These are phyloP conservation scores for Candida parachauliodes DNA, from an alignment of 805 yeast genomes.

Conservation along the genomic window DNA sequence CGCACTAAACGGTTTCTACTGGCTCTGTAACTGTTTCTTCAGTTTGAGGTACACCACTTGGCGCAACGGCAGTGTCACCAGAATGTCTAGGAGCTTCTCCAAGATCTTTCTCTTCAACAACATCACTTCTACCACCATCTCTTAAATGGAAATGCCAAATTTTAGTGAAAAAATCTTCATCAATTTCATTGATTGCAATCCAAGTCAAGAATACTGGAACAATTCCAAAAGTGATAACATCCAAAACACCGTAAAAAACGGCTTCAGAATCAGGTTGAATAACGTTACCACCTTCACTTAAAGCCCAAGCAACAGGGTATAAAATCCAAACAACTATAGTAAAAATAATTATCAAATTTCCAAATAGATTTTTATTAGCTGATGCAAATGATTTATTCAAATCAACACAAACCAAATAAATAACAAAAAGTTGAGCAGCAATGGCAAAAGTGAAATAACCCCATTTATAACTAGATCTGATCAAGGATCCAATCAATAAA, in stretches of 20 bases:
- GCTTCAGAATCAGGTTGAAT: constrained; percentile 57
- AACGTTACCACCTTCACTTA: constrained; percentile 61
- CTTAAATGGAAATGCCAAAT: constrained; percentile 13
- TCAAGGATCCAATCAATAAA: constrained; percentile 53
- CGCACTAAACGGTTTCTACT: not conserved
- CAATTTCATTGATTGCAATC: constrained; percentile 19
- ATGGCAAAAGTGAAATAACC: constrained; percentile 61
- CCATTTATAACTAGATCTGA: constrained; percentile 59
- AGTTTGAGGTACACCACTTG: constrained; percentile 10
- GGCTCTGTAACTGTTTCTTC: constrained; percentile 1
- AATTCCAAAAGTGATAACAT: constrained; percentile 41
- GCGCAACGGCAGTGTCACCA: constrained; percentile 42
- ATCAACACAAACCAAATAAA: constrained; percentile 23
- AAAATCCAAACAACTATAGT: constrained; percentile 44
- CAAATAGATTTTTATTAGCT: not conserved
- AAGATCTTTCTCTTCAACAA: constrained; percentile 9
- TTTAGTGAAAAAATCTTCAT: constrained; percentile 26
- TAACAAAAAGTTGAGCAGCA: constrained; percentile 38
- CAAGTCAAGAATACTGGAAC: constrained; percentile 38
- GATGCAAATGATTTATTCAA: constrained; percentile 6
- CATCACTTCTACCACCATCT: constrained; percentile 4
- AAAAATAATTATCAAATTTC: constrained; percentile 20
- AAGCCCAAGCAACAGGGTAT: constrained; percentile 49
- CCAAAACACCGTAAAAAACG: constrained; percentile 58
- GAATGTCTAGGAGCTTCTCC: constrained; percentile 36